phyloP scores from a whole-genome alignment of 164 flowering plant genomes.

The Berberis vulgaris region DNA sequence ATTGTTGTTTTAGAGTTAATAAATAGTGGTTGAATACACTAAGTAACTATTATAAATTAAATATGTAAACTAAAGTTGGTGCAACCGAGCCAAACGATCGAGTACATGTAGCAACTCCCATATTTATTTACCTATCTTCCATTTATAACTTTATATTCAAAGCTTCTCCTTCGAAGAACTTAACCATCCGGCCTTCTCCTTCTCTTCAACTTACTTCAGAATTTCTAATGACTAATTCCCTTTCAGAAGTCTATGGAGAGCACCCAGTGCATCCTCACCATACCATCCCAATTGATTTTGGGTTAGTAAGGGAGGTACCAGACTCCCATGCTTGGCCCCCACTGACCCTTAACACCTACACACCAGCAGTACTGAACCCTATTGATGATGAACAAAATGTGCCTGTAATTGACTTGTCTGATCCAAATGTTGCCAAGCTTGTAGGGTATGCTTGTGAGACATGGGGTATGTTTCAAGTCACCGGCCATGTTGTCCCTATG shows the following conservation, averaged over 20 bases:
- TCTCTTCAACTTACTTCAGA: no score
- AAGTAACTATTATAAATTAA: no score
- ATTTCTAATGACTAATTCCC: no score
- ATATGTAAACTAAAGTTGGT: no score
- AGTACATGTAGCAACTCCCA: no score
- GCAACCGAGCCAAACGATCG: no score
- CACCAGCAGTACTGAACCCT: not conserved
- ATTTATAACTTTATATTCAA: no score
- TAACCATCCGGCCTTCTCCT: no score
- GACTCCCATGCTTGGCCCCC: constrained; percentile 60
- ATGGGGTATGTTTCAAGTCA: constrained; percentile 81
- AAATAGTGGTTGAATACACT: no score
- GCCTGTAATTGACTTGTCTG: constrained; percentile 52
- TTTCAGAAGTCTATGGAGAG: constrained; percentile 6
- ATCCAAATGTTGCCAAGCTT: constrained; percentile 31
- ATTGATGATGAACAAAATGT: constrained; percentile 17
- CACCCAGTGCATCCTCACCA: constrained; percentile 31
- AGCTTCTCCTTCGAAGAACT: no score
- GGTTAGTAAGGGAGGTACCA: constrained; percentile 46
- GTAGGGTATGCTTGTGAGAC: constrained; percentile 66
- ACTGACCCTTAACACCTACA: constrained; percentile 10
- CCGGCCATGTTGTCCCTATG: constrained; percentile 50
- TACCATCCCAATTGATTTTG: constrained; percentile 39
- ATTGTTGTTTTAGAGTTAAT: no score
- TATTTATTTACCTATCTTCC: no score